Conservation (phyloP, 2,329 filamentous ascomycete genomes). For the Pseudocercospora musae region DNA sequence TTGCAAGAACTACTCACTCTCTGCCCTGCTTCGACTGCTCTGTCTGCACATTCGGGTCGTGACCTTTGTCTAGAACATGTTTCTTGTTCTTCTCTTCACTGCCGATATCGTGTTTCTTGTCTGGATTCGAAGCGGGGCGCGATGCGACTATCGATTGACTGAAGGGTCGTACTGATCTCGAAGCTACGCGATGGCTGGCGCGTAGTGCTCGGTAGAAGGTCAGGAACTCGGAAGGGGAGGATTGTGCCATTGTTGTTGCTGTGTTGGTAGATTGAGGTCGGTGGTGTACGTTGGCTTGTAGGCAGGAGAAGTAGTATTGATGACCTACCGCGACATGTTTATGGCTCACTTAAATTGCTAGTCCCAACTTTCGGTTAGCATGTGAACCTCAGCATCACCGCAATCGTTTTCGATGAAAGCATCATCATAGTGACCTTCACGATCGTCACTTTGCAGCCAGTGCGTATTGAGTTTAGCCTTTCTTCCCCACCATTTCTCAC, state of each 20-base stretch:
- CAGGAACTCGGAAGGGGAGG: constrained; percentile 40
- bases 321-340: neutral
- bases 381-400: too few relatives aligned
- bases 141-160: constrained; percentile 7
- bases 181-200: neutral
- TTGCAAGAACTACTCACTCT: constrained; percentile 20
- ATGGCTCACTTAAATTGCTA: neutral
- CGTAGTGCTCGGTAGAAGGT: constrained; percentile 36
- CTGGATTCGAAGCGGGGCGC: constrained; percentile 10
- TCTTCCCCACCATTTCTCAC: neutral
- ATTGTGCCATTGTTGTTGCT: constrained; percentile 31
- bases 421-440: neutral
- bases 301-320: neutral
- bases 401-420: neutral
- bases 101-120: constrained; percentile 22
- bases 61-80: constrained; percentile 27
- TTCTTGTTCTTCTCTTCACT: constrained; percentile 19
- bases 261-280: neutral
- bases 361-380: neutral
- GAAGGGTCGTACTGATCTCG: constrained; percentile 7
- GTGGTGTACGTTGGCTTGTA: neutral
- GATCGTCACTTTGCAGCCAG: neutral
- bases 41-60: constrained; percentile 28
- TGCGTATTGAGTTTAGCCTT: neutral
- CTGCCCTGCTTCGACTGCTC: constrained; percentile 16